A percentile compares a stretch with the other conserved stretches of the same genome.
These are phyloP conservation scores for Grosmannia serpens DNA, from an alignment of 2,329 filamentous ascomycete species.

Conservation along the genomic window DNA sequence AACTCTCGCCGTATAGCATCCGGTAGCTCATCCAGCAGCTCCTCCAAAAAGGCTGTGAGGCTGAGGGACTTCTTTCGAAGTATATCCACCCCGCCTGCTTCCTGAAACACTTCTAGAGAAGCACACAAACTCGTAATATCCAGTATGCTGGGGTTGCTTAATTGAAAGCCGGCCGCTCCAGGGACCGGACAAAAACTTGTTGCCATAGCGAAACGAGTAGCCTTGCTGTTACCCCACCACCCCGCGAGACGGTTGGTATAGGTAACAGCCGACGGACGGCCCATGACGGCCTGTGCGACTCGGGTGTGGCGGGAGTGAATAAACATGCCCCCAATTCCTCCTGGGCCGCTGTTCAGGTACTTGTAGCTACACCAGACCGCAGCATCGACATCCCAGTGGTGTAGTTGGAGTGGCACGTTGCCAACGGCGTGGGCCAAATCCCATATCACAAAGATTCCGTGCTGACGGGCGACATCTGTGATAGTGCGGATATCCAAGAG, in stretches of 20 bases:
- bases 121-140: constrained; percentile 68
- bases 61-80: constrained; percentile 60
- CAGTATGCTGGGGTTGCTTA: constrained; percentile 71
- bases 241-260: constrained; percentile 62
- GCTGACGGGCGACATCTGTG: constrained; percentile 57
- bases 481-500: constrained; percentile 73
- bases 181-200: constrained; percentile 66
- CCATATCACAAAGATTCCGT: constrained; percentile 48
- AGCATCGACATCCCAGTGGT: constrained; percentile 87
- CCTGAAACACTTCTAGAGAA: constrained; percentile 61
- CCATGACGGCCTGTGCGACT: constrained; percentile 26
- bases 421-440: constrained; percentile 57
- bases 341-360: constrained; percentile 80
- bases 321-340: constrained; percentile 71
- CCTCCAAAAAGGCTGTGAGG: constrained; percentile 67
- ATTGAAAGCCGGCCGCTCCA: constrained; percentile 71
- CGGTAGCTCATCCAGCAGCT: constrained; percentile 41
- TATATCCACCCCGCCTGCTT: constrained; percentile 52
- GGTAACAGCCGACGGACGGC: constrained; percentile 17
- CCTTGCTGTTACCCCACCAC: constrained; percentile 81
- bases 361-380: constrained; percentile 96
- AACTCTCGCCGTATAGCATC: constrained; percentile 29
- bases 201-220: constrained; percentile 69
- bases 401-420: constrained; percentile 67
- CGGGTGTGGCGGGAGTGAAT: constrained; percentile 64